Evolutionary conservation across 2,329 filamentous ascomycete species (phyloP).

Genomic region (Bipolaris oryzae): DNA sequence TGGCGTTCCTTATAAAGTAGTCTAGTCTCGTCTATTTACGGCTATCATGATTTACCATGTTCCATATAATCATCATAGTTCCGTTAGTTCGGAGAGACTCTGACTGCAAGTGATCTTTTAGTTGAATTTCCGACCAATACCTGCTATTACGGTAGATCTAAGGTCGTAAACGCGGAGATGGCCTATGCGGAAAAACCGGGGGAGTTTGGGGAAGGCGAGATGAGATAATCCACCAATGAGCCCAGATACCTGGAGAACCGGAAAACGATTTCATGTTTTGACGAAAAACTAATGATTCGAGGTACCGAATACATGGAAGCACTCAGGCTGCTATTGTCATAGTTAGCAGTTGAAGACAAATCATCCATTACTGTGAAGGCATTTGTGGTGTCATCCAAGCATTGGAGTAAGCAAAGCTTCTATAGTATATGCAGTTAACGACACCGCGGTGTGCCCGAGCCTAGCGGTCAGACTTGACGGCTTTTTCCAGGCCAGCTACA

Average conservation of each 20-base stretch:
- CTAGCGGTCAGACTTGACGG: neutral
- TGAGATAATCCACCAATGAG: slow-evolving; percentile 32
- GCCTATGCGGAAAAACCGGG: slow-evolving; percentile 10
- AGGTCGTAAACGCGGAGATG: slow-evolving; percentile 21
- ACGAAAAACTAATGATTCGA: neutral
- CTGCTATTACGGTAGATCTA: slow-evolving; percentile 7
- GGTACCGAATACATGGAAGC: neutral
- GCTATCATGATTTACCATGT: neutral
- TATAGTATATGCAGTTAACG: slow-evolving; percentile 3
- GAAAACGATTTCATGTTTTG: neutral
- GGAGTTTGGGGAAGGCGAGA: slow-evolving; percentile 22
- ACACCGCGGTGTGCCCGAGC: neutral
- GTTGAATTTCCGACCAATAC: slow-evolving; percentile 1
- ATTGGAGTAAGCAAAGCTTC: slow-evolving; percentile 1
- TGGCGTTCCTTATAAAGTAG: neutral
- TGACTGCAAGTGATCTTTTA: slow-evolving; percentile 1
- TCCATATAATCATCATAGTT: neutral
- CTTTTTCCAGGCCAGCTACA: neutral
- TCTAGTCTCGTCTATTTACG: neutral
- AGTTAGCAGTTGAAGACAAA: neutral
- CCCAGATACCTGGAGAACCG: neutral
- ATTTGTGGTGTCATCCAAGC: slow-evolving; percentile 4
- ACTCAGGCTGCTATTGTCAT: neutral
- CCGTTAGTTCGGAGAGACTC: neutral
- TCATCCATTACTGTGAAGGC: neutral